A percentile compares a stretch with the other conserved stretches of the same genome.
Conservation (phyloP, 2,329 filamentous ascomycete species). For the Lachnellula cervina region DNA sequence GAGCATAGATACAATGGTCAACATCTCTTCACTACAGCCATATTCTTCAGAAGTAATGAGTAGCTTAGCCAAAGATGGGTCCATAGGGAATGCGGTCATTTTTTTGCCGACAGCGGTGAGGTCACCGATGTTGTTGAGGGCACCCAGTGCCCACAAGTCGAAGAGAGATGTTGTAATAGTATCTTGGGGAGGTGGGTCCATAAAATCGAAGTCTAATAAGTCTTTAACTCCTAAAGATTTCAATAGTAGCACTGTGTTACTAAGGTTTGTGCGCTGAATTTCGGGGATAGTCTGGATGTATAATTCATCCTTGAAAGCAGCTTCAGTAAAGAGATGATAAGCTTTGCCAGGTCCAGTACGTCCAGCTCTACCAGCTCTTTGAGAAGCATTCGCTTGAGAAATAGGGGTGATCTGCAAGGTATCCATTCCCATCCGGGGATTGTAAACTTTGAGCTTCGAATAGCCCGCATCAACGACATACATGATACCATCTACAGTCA, state of each 20-base stretch:
- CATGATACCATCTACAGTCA: constrained; percentile 99
- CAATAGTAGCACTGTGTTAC: constrained; percentile 88
- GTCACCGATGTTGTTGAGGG: constrained; percentile 88
- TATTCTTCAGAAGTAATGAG: constrained; percentile 89
- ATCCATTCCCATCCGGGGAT: constrained; percentile 98
- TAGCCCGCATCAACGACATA: constrained; percentile 96
- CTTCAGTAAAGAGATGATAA: constrained; percentile 89
- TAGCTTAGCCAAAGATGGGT: constrained; percentile 89
- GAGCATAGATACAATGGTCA: constrained; percentile 97
- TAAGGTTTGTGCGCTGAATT: constrained; percentile 92
- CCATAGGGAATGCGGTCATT: constrained; percentile 99
- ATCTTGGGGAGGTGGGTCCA: constrained; percentile 97
- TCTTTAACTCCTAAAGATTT: constrained; percentile 95
- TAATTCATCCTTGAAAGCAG: constrained; percentile 91
- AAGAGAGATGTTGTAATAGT: constrained; percentile 97
- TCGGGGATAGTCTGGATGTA: constrained; percentile 97
- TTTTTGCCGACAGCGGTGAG: constrained; percentile 80
- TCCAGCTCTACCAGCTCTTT: constrained; percentile 88
- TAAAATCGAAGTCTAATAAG: constrained; percentile 94
- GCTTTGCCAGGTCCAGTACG: constrained; percentile 93
- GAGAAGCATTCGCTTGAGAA: constrained; percentile 91
- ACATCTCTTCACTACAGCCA: constrained; percentile 93
- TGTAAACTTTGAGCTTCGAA: constrained; percentile 97
- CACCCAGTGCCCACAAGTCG: constrained; percentile 93
- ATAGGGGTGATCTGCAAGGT: constrained; percentile 97